Evolutionary conservation across 352 stramenopile species (phyloP).

Genomic region (Achlya hypogyna): DNA sequence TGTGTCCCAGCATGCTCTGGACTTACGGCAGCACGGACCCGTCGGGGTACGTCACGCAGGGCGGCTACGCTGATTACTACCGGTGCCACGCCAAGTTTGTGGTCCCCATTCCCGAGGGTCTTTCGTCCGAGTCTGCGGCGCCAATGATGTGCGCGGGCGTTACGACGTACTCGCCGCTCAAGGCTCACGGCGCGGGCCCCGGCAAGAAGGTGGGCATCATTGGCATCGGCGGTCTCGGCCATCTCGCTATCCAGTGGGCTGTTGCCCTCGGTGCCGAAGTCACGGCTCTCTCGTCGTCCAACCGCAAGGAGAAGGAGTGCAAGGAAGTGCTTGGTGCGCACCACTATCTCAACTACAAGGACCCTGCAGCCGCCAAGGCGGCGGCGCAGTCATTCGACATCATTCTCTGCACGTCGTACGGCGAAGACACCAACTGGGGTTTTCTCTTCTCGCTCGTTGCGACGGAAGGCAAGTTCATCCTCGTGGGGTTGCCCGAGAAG

Average conservation of each 20-base stretch:
- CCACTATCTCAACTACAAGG: constrained; percentile 26
- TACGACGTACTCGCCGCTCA: too few species aligned
- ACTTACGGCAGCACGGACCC: constrained; percentile 46
- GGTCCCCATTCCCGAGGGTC: constrained; percentile 23
- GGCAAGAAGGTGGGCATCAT: constrained; percentile 35
- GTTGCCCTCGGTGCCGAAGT: constrained; percentile 36
- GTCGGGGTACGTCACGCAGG: constrained; percentile 15
- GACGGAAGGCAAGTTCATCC: too few species aligned
- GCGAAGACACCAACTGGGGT: neutral
- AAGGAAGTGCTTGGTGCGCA: constrained; percentile 33
- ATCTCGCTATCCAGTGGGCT: constrained; percentile 66
- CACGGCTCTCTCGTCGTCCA: constrained; percentile 32
- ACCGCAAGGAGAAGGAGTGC: constrained; percentile 23
- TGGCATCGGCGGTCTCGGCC: too few species aligned
- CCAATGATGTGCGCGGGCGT: too few species aligned
- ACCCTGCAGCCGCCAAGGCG: constrained; percentile 30
- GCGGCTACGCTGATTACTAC: too few species aligned
- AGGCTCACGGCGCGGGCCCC: constrained; percentile 25
- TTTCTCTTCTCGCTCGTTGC: constrained; percentile 19
- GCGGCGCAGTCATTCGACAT: constrained; percentile 25
- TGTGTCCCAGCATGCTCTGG: constrained; percentile 35
- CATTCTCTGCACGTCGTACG: constrained; percentile 20
- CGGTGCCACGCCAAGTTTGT: constrained; percentile 19
- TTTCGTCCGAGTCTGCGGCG: constrained; percentile 26
- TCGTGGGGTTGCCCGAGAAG: constrained; percentile 30